A percentile compares a stretch with the other conserved stretches of the same genome.
Evolutionary conservation across 768 basidiomycete species (phyloP).

Genomic region (Chiua virens): DNA sequence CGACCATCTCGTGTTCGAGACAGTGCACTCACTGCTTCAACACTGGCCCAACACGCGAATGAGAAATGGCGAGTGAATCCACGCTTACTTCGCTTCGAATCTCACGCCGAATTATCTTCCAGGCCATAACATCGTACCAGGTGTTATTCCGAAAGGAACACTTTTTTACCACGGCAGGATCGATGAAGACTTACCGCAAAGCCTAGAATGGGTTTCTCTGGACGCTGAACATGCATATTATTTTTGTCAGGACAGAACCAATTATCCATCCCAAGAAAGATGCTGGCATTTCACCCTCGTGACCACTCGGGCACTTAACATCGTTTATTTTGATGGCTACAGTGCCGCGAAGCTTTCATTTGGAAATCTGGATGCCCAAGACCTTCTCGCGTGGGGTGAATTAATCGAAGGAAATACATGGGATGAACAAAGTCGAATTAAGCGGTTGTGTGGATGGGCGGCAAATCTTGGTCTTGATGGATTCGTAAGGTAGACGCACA

Average conservation of each 20-base stretch:
- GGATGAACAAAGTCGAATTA: slow-evolving; percentile 25
- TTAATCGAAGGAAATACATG: slow-evolving; percentile 15
- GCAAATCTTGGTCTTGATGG: slow-evolving; percentile 32
- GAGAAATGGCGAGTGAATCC: slow-evolving; percentile 29
- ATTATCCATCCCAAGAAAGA: neutral
- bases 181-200: slow-evolving; percentile 18
- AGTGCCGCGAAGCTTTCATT: slow-evolving; percentile 29
- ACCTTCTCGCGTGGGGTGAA: slow-evolving; percentile 33
- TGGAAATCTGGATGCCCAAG: slow-evolving; percentile 38
- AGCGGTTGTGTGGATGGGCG: slow-evolving; percentile 35
- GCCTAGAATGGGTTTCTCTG: slow-evolving; percentile 30
- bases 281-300: slow-evolving; percentile 16
- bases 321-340: slow-evolving; percentile 37
- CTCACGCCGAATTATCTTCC: neutral
- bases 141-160: slow-evolving; percentile 30
- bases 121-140: slow-evolving; percentile 35
- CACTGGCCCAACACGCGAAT: slow-evolving; percentile 40
- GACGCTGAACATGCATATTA: slow-evolving; percentile 36
- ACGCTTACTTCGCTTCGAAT: neutral
- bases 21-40: slow-evolving; percentile 25
- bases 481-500: slow-evolving; percentile 27
- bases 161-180: slow-evolving; percentile 30
- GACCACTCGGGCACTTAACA: slow-evolving; percentile 25
- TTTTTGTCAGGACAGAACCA: slow-evolving; percentile 30
- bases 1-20: slow-evolving; percentile 34